These are phyloP conservation scores for Lathyrus sativus DNA, from an alignment of 306 rosid species.

Conservation along the genomic window DNA sequence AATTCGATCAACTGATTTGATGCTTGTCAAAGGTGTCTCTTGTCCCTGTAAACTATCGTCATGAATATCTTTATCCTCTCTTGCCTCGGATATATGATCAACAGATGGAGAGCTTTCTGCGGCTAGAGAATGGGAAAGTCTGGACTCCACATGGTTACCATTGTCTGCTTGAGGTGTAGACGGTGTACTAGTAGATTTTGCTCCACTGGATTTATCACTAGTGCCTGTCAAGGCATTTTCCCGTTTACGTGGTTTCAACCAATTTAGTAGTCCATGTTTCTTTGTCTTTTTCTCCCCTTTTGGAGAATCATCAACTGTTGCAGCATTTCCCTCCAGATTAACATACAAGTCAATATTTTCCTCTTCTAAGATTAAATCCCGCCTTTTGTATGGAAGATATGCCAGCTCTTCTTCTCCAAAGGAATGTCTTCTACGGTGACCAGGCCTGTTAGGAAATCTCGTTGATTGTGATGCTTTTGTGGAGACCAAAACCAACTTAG, in stretches of 20 bases:
- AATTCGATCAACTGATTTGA: conserved; percentile 74
- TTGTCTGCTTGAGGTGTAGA: conserved; percentile 92
- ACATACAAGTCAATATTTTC: conserved; percentile 79
- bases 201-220: conserved; percentile 92
- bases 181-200: conserved; percentile 80
- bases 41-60: conserved; percentile 71
- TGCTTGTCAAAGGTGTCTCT: conserved; percentile 83
- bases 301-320: conserved; percentile 54
- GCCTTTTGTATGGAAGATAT: conserved; percentile 92
- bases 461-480: conserved; percentile 74
- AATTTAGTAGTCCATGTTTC: conserved; percentile 92
- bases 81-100: conserved; percentile 65
- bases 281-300: conserved; percentile 86
- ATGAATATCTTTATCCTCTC: conserved; percentile 64
- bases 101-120: conserved; percentile 79
- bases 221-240: conserved; percentile 70
- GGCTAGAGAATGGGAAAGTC: conserved; percentile 69
- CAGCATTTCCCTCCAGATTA: conserved; percentile 70
- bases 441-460: conserved; percentile 69
- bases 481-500: conserved; percentile 96
- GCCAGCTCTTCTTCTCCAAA: conserved; percentile 97
- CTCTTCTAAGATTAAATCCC: conserved; percentile 87
- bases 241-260: conserved; percentile 95
- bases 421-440: conserved; percentile 86
- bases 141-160: conserved; percentile 63